Conservation (phyloP, 176 grass and related monocot species). For the Eremochloa ophiuroides region DNA sequence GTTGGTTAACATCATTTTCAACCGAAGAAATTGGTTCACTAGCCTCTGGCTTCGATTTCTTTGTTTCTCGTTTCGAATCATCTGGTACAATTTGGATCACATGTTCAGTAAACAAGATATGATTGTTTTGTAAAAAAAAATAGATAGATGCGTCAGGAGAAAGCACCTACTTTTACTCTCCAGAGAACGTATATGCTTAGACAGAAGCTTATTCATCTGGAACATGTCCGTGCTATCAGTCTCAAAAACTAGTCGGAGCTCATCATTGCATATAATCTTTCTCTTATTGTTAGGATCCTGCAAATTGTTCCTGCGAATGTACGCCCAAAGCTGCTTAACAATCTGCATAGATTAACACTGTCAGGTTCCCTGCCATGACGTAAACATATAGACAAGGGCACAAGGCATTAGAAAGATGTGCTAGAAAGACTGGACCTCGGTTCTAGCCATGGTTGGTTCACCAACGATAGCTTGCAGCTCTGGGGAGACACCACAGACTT, state of each 20-base stretch:
- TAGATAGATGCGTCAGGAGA: not conserved
- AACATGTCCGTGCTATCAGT: slow-evolving; percentile 94
- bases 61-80: slow-evolving; percentile 51
- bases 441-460: slow-evolving; percentile 97
- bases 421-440: slow-evolving; percentile 55
- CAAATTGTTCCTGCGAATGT: slow-evolving; percentile 85
- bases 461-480: slow-evolving; percentile 93
- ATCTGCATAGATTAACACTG: slow-evolving; percentile 47
- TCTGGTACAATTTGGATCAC: slow-evolving; percentile 53
- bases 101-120: not conserved
- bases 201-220: slow-evolving; percentile 90
- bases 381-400: slow-evolving; percentile 16
- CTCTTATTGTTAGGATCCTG: slow-evolving; percentile 95
- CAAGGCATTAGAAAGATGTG: slow-evolving; percentile 10
- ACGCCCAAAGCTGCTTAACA: slow-evolving; percentile 89
- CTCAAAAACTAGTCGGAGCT: slow-evolving; percentile 83
- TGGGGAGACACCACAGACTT: slow-evolving; percentile 93
- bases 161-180: slow-evolving; percentile 55
- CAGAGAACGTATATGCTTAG: slow-evolving; percentile 78
- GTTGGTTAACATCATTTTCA: slow-evolving; percentile 44
- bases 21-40: slow-evolving; percentile 41
- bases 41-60: slow-evolving; percentile 58
- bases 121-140: not conserved
- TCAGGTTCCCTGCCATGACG: slow-evolving; percentile 6
- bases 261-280: slow-evolving; percentile 95